Percentiles rank a stretch among this genome's conserved stretches.
Conservation (phyloP, 2,329 filamentous ascomycete genomes). For the Fusarium proliferatum region DNA sequence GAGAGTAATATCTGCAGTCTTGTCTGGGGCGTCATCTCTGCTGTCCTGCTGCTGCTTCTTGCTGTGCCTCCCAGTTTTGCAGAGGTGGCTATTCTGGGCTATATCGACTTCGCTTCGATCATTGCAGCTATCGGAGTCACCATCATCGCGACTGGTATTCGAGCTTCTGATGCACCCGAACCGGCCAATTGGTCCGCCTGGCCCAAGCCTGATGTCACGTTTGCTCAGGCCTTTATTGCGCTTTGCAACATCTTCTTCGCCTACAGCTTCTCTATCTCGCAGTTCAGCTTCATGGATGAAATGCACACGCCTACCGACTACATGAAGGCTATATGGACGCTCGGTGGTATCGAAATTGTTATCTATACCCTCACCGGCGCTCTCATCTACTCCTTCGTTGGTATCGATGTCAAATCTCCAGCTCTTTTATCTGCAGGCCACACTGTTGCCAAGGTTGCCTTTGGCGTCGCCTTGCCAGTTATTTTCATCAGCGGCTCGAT, state of each 20-base stretch:
- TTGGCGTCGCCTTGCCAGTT: constrained; percentile 68
- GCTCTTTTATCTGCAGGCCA: constrained; percentile 71
- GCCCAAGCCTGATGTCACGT: constrained; percentile 53
- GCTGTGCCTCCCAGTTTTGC: constrained; percentile 57
- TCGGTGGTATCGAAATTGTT: constrained; percentile 67
- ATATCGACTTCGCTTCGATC: constrained; percentile 42
- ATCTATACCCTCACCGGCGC: constrained; percentile 73
- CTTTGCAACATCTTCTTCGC: constrained; percentile 76
- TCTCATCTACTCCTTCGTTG: constrained; percentile 74
- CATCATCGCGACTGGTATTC: constrained; percentile 69
- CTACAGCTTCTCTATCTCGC: constrained; percentile 63
- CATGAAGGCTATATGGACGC: constrained; percentile 64
- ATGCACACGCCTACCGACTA: constrained; percentile 57
- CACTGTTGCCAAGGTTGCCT: constrained; percentile 54
- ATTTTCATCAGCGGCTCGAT: constrained; percentile 77
- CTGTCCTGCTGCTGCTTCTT: constrained; percentile 53
- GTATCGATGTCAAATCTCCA: constrained; percentile 68
- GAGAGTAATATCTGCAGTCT: constrained; percentile 58
- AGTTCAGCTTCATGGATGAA: constrained; percentile 59
- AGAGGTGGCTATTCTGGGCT: constrained; percentile 40
- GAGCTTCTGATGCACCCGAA: constrained; percentile 13
- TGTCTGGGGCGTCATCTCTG: constrained; percentile 53
- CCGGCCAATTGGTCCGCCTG: constrained; percentile 51
- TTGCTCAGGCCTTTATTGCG: constrained; percentile 65
- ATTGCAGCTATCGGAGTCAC: constrained; percentile 69